phyloP scores from a whole-genome alignment of 2,329 filamentous ascomycete species.

The Cylindrodendrum hubeiense region DNA sequence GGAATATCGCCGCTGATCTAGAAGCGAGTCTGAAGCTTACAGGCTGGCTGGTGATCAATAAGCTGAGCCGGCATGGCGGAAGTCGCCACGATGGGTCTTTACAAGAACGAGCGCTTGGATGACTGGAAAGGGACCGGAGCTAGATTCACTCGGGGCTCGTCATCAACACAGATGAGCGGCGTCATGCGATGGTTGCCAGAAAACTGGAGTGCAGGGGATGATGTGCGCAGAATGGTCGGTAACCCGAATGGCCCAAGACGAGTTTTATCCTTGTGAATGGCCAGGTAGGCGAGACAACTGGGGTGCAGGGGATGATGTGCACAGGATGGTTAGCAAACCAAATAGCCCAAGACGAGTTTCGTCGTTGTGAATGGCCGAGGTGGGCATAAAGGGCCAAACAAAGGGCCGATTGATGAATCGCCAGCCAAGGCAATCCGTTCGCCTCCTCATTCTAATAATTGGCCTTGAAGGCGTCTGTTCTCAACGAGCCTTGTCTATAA shows the following conservation, averaged over 20 bases:
- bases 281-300: conserved; percentile 30
- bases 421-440: conserved; percentile 37
- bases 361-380: conserved; percentile 43
- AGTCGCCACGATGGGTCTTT: conserved; percentile 29
- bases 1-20: too few relatives aligned
- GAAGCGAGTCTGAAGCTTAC: too few relatives aligned
- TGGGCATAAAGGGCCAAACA: conserved; percentile 32
- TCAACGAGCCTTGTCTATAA: conserved; percentile 30
- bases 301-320: conserved; percentile 33
- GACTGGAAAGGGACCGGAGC: conserved; percentile 19
- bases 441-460: conserved; percentile 40
- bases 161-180: conserved; percentile 35
- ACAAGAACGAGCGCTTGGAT: conserved; percentile 23
- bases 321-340: conserved; percentile 43
- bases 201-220: conserved; percentile 32
- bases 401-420: conserved; percentile 26
- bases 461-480: conserved; percentile 32
- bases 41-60: conserved; percentile 33
- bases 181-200: conserved; percentile 32
- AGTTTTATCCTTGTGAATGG: conserved; percentile 41
- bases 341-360: conserved; percentile 32
- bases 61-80: conserved; percentile 26
- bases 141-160: conserved; percentile 33
- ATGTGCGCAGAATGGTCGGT: conserved; percentile 36
- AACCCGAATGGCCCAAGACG: conserved; percentile 41